Base-by-base conservation (phyloP, 352 stramenopile species). In the Globisporangium uncinulatum region DNA sequence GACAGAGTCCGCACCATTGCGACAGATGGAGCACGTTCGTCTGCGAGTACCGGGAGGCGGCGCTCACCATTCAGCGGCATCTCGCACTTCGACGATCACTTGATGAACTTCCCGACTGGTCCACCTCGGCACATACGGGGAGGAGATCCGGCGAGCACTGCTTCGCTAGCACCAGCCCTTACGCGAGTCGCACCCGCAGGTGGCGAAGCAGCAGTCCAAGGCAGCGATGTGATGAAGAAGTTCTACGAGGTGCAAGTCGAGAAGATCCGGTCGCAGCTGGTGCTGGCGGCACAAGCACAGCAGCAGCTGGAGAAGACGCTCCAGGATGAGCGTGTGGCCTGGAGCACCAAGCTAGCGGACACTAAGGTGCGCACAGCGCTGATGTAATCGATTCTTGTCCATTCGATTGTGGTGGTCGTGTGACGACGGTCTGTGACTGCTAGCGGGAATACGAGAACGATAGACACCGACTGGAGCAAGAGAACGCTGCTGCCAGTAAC, bases 241-340 rank as follows among this genome's bases (percentile, higher is more conserved):
- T 89, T 92, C 48, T 93, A 89, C 61, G 78, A 91, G 63, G 74
- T 81, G 21, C 82, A 92, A 56, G 82, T 90, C n/a, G 75, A 81
- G 13, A 84, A 88, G 61, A 79, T 92, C 34, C 76, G 83, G 46
- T 57, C 67, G 20, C 80, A 93, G 57, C 61, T 91, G 29, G 65
- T 62, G 0, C 44, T 83, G 9, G 66, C 67, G 44, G 65, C 74
- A 8, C 74, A 86, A 24, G 59, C 70, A 0, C 74, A 89, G 36
- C 69, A 56, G 9, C 70, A 83, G 31, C 50, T 79, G 11, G 74
- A 91, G 67, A 68, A 66, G 14, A 73, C 65, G 48, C 29, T 88
- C 9, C 63, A 74, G 31, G 48, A 72, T n/a, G 76, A 89, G 46
- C 76, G 74, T 21, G 6, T 61, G 20, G 29, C 56, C 6, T 78